These are phyloP conservation scores for Xerophyta viscosa DNA, from an alignment of 106 monocot genomes.

Conservation along the genomic window DNA sequence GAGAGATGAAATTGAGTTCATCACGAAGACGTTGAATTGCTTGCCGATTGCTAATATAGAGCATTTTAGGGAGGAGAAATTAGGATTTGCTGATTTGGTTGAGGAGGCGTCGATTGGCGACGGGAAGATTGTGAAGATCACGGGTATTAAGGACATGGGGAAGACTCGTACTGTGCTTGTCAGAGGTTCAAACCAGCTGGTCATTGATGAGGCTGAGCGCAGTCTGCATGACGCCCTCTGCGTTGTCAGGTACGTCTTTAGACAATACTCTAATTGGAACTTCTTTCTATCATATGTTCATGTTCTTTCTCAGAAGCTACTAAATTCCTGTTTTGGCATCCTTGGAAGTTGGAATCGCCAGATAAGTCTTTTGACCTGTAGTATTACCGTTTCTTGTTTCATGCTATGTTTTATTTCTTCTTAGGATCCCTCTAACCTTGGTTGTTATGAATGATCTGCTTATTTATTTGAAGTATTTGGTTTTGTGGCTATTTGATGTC, in stretches of 20 bases:
- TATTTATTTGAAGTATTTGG: no score
- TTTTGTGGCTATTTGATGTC: no score
- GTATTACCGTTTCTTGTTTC: no score
- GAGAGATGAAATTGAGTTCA: slow-evolving; percentile 94
- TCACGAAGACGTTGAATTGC: slow-evolving; percentile 92
- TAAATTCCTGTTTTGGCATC: no score
- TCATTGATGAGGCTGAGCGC: slow-evolving; percentile 88
- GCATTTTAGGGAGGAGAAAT: slow-evolving; percentile 85
- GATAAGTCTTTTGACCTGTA: no score
- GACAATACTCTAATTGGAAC: no score
- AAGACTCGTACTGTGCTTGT: slow-evolving; percentile 77
- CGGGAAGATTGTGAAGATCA: slow-evolving; percentile 80
- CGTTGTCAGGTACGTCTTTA: slow-evolving; percentile 92
- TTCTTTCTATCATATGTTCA: no score
- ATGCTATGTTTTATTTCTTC: no score
- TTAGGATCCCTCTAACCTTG: no score
- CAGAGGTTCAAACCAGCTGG: slow-evolving; percentile 76
- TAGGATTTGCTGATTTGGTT: slow-evolving; percentile 75
- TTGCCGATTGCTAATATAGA: slow-evolving; percentile 92
- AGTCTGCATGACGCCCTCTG: slow-evolving; percentile 97
- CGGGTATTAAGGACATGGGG: slow-evolving; percentile 84
- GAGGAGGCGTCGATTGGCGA: slow-evolving; percentile 85
- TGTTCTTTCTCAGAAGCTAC: neutral
- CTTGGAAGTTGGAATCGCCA: no score
- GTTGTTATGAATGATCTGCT: no score